These are phyloP conservation scores for Hymenoscyphus scutula DNA, from an alignment of 2,329 filamentous ascomycete genomes.

Conservation along the genomic window DNA sequence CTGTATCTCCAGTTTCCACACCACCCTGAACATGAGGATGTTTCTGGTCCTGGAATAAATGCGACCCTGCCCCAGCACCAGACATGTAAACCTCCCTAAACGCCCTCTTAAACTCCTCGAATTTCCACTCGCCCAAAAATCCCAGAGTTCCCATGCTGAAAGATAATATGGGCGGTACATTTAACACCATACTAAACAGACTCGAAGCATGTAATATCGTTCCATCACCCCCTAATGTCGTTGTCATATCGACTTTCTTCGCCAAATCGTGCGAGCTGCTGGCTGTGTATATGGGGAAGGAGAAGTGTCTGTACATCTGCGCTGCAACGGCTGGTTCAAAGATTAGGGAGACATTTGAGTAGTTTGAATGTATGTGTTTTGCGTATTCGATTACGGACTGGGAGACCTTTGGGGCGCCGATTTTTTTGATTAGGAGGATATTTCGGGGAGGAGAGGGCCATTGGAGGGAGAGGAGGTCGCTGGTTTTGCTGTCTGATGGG, in stretches of 20 bases:
- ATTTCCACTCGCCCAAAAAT: constrained; percentile 96
- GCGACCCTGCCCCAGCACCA: constrained; percentile 48
- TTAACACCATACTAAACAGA: constrained; percentile 75
- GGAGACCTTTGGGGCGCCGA: constrained; percentile 46
- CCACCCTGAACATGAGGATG: constrained; percentile 30
- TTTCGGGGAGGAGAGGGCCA: constrained; percentile 69
- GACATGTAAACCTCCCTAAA: constrained; percentile 93
- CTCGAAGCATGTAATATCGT: constrained; percentile 85
- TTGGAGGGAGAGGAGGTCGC: constrained; percentile 62
- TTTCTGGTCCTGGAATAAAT: constrained; percentile 32
- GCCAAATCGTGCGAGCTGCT: constrained; percentile 51
- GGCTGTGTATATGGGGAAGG: constrained; percentile 69
- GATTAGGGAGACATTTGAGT: constrained; percentile 76
- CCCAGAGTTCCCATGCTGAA: constrained; percentile 97
- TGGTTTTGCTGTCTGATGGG: constrained; percentile 49
- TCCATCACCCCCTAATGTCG: constrained; percentile 90
- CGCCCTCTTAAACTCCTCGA: constrained; percentile 85
- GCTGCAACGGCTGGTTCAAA: constrained; percentile 75
- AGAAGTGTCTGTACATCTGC: constrained; percentile 66
- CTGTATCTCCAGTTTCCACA: constrained; percentile 32
- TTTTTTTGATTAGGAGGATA: constrained; percentile 67
- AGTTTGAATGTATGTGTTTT: constrained; percentile 71
- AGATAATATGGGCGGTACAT: constrained; percentile 85
- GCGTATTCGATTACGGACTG: constrained; percentile 39
- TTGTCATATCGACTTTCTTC: constrained; percentile 80